Base-by-base conservation (phyloP, 345 rosid species). In the Rhodomyrtus tomentosa region DNA sequence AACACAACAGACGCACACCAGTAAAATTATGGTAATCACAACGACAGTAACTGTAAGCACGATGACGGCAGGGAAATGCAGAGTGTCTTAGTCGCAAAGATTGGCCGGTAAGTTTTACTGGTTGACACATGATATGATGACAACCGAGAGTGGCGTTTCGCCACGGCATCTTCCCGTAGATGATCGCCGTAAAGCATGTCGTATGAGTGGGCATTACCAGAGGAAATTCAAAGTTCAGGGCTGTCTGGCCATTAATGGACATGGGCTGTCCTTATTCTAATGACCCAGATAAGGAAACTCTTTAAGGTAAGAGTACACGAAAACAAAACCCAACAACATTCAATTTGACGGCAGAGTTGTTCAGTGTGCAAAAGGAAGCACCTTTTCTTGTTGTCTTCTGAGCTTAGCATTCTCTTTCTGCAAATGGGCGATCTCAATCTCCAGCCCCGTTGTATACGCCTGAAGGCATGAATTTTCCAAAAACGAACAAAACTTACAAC, bases 381-480 rank as follows among this genome's bases (percentile, higher is more conserved):
- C 95, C 92, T 85, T 86, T 82, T 89, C 86, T 83, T 87, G 90
- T 86, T 88, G 89, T 84, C 52, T 87, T 84, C 81, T 90, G 3
- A 93, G 92, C 86, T 55, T 88, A 5, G 91, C 94, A 88, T 93
- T 93, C 85, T 93, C 95, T 83, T 89, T 50, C 82, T 29, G 13
- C 82, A 93, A 84, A 32, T 52, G 88, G 7, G 83, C 85, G 80
- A 90, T 84, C 87, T 91, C 90, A 4, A 82, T 86, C 81, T 93
- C 93, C 86, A 93, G 82, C 85, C 91, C 91, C 10, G 79, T 80
- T 32, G 92, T 92, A 72, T 93, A 92, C 45, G 94, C 95, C 95
- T 93, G 88, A 36, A 82, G 56, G 55, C 22, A 18, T 38, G 42
- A 50, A 81, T 10, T 49, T 81, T 51, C 42, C 83, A 13, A 22